phyloP scores from a whole-genome alignment of 768 basidiomycete genomes.

The Amanita brunnescens region DNA sequence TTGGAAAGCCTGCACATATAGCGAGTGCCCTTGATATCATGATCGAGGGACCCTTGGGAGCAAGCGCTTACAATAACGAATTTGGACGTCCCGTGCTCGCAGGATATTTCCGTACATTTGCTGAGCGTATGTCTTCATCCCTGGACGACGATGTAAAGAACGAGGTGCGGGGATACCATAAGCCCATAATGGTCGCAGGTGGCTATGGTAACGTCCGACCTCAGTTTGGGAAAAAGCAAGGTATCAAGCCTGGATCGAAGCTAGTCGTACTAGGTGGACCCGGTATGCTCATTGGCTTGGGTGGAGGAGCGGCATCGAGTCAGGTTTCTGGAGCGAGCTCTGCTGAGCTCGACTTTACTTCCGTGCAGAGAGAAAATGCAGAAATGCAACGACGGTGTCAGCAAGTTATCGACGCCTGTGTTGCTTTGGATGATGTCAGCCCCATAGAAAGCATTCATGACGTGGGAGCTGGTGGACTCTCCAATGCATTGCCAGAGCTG shows the following conservation, averaged over 20 bases:
- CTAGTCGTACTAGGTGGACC: conserved; percentile 93
- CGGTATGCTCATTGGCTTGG: conserved; percentile 92
- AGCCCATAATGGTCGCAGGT: conserved; percentile 99
- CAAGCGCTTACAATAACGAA: conserved; percentile 96
- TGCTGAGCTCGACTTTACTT: conserved; percentile 93
- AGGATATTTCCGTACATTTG: conserved; percentile 95
- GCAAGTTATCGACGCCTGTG: conserved; percentile 93
- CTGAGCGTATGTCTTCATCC: conserved; percentile 58
- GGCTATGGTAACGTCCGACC: conserved; percentile 92
- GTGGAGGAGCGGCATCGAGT: conserved; percentile 94
- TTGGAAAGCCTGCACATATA: conserved; percentile 85
- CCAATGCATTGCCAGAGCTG: conserved; percentile 93
- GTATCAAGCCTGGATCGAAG: conserved; percentile 74
- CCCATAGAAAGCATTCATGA: conserved; percentile 97
- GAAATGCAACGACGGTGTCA: conserved; percentile 98
- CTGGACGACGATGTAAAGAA: conserved; percentile 32
- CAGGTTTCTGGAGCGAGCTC: conserved; percentile 86
- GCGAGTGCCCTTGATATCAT: conserved; percentile 94
- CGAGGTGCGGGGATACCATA: conserved; percentile 93
- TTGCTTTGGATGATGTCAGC: conserved; percentile 44
- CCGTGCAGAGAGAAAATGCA: conserved; percentile 95
- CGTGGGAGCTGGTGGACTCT: conserved; percentile 94
- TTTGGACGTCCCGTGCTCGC: conserved; percentile 89
- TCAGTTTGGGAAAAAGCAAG: conserved; percentile 68
- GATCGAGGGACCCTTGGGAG: conserved; percentile 92